phyloP scores from a whole-genome alignment of 305 asterid genomes.

The Fraxinus paxiana region DNA sequence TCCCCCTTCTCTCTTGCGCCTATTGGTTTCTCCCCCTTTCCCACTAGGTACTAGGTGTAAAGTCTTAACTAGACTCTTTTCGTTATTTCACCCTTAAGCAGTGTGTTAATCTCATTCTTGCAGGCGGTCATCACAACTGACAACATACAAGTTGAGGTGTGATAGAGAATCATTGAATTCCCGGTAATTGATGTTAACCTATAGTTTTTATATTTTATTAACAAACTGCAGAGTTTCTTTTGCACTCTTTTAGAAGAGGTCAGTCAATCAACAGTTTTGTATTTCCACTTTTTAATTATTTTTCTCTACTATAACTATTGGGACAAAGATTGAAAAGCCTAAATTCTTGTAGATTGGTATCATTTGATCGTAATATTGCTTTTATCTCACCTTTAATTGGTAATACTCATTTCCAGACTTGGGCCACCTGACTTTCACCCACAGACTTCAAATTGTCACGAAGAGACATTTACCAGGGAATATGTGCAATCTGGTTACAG shows the following conservation, averaged over 20 bases:
- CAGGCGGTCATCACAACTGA: slow-evolving; percentile 62
- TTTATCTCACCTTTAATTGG: slow-evolving; percentile 10
- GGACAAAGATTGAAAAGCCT: slow-evolving; percentile 4
- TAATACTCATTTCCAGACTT: slow-evolving; percentile 46
- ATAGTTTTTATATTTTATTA: neutral
- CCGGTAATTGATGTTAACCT: slow-evolving; percentile 46
- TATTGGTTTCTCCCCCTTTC: slow-evolving; percentile 4
- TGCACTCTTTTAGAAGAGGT: neutral
- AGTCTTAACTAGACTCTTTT: neutral
- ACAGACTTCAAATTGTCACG: slow-evolving; percentile 79
- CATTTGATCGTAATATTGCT: neutral
- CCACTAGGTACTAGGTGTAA: neutral
- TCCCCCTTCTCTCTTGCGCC: neutral
- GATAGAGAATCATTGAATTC: slow-evolving; percentile 76
- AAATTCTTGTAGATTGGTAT: slow-evolving; percentile 7
- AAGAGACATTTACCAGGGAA: slow-evolving; percentile 79
- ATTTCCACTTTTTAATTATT: neutral
- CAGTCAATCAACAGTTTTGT: neutral
- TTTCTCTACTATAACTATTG: slow-evolving; percentile 4
- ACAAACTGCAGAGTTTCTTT: neutral
- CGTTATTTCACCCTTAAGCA: slow-evolving; percentile 19
- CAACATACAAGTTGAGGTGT: slow-evolving; percentile 69
- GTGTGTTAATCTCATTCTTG: slow-evolving; percentile 22
- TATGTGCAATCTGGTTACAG: slow-evolving; percentile 73
- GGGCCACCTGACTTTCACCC: slow-evolving; percentile 95